Evolutionary conservation across 495 filamentous ascomycete genomes (phyloP).

Genomic region (Jackrogersella multiformis): DNA sequence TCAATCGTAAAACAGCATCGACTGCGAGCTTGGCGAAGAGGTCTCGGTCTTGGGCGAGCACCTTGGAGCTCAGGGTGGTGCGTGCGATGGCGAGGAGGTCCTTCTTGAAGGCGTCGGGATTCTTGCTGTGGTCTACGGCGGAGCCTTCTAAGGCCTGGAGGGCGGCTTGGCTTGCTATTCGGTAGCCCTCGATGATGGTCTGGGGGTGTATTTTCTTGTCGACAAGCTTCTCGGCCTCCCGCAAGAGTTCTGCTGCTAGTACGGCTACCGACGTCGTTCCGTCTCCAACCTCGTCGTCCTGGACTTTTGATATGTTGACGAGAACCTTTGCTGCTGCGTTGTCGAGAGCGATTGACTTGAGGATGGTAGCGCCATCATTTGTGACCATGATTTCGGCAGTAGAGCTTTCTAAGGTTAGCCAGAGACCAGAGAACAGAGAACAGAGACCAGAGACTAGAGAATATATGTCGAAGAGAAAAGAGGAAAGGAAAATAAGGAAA

Average conservation of each 20-base stretch:
- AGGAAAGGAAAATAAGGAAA: not conserved
- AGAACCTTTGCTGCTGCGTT: conserved; percentile 97
- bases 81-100: conserved; percentile 91
- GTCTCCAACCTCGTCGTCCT: conserved; percentile 98
- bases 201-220: conserved; percentile 98
- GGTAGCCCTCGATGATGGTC: conserved; percentile 98
- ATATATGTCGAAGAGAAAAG: no score
- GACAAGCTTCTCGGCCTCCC: conserved; percentile 96
- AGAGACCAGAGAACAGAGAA: not conserved
- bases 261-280: conserved; percentile 89
- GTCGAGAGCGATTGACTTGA: conserved; percentile 98
- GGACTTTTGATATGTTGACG: conserved; percentile 99
- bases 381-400: conserved; percentile 98
- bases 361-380: conserved; percentile 97
- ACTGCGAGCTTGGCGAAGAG: conserved; percentile 92
- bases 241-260: conserved; percentile 90
- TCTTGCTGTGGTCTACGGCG: conserved; percentile 88
- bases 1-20: conserved; percentile 89
- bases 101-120: conserved; percentile 82
- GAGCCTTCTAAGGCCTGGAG: conserved; percentile 81
- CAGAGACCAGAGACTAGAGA: not conserved
- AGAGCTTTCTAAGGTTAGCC: conserved; percentile 65
- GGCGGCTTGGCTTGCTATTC: conserved; percentile 92
- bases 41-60: conserved; percentile 90
- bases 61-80: conserved; percentile 98